A percentile compares a stretch with the other conserved stretches of the same genome.
phyloP scores from a whole-genome alignment of 345 rosid genomes.

The Salix viminalis region DNA sequence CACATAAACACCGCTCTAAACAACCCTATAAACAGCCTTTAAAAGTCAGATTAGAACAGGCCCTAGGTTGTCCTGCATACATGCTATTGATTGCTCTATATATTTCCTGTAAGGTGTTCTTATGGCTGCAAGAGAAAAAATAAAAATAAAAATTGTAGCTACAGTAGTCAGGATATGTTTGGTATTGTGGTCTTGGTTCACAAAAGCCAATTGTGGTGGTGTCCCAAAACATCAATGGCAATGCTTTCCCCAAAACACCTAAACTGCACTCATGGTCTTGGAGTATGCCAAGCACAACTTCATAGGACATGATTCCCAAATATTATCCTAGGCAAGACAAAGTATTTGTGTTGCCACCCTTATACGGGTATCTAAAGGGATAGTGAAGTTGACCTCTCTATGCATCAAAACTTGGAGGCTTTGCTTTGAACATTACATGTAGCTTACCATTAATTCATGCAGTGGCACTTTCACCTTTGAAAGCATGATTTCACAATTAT shows the following conservation, averaged over 20 bases:
- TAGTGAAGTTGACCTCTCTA: neutral
- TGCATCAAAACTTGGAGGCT: neutral
- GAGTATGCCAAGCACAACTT: neutral
- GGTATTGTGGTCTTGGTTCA: neutral
- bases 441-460: slow-evolving; percentile 74
- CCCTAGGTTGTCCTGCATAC: too few species aligned
- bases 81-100: neutral
- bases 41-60: too few species aligned
- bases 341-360: neutral
- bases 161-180: neutral
- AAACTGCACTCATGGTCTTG: neutral
- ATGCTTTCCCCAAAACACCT: neutral
- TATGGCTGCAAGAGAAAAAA: neutral
- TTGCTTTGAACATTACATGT: neutral
- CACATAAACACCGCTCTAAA: too few species aligned
- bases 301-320: neutral
- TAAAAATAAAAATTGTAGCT: neutral
- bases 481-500: slow-evolving; percentile 98
- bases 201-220: neutral
- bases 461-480: slow-evolving; percentile 92
- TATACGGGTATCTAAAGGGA: neutral
- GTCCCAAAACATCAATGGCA: neutral
- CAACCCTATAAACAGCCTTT: too few species aligned
- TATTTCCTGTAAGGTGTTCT: too few species aligned
- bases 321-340: neutral